Conservation (phyloP, 2,329 filamentous ascomycete genomes). For the Alternaria hordeiaustralica region DNA sequence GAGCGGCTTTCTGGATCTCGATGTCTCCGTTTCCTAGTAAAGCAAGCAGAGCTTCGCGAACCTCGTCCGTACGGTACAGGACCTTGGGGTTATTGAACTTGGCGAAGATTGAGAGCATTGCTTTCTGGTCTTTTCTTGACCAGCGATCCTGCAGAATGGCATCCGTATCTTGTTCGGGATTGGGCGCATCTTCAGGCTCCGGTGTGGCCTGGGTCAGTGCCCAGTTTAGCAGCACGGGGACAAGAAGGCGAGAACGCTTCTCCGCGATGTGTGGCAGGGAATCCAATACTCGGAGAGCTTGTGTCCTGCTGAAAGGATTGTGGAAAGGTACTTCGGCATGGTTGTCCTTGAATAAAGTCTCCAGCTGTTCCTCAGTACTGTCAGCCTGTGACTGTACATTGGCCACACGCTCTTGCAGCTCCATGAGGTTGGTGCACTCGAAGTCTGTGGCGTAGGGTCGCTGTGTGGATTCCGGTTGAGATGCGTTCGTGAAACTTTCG, state of each 20-base stretch:
- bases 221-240: constrained; percentile 87
- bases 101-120: constrained; percentile 79
- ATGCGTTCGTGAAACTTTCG: constrained; percentile 9
- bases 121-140: constrained; percentile 81
- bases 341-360: constrained; percentile 67
- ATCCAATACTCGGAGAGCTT: constrained; percentile 80
- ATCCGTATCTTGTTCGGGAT: constrained; percentile 5
- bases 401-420: constrained; percentile 50
- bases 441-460: constrained; percentile 70
- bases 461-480: constrained; percentile 12
- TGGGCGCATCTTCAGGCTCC: background rate
- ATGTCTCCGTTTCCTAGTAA: constrained; percentile 87
- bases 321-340: constrained; percentile 63
- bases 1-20: constrained; percentile 83
- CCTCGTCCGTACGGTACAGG: constrained; percentile 77
- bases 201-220: constrained; percentile 48
- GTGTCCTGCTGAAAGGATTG: constrained; percentile 68
- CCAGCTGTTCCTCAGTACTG: constrained; percentile 60
- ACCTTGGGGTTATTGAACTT: constrained; percentile 87
- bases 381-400: constrained; percentile 23
- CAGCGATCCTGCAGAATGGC: constrained; percentile 55
- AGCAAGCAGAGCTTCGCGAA: constrained; percentile 75
- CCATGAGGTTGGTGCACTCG: constrained; percentile 77
- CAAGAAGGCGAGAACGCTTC: constrained; percentile 80
- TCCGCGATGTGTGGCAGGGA: constrained; percentile 80